Evolutionary conservation across 2,329 filamentous ascomycete species (phyloP), one percentile per base, ranked within the genome.

Genomic region (Diaporthe caulivora): DNA sequence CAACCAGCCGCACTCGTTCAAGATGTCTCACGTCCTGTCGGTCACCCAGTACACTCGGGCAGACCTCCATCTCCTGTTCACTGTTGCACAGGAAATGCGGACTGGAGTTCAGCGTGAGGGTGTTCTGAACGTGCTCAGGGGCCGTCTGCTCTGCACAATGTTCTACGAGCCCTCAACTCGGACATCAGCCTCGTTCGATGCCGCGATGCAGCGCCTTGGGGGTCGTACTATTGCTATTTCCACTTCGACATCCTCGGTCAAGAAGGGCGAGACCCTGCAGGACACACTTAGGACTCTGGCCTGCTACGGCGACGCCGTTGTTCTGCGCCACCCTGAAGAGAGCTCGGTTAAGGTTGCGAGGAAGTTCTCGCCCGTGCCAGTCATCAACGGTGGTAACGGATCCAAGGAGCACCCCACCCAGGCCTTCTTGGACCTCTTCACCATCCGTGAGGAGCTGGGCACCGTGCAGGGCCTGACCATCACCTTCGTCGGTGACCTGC

Each of bases 101-200:
- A 90, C 98, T 24, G 95, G 95, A 70, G 97, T 98, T 40, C 94
- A 98, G 85, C 93, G 95, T 65, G 93, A 97, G 79, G 97, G 97
- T 74, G 93, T 97, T 40, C 88, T 99, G 67, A 93, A 97, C 80
- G 89, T 97, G 72, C 91, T 99, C 75, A 94, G 93, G 79, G 95
- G 95, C 37, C 92, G 94, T 58, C 91, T 99, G 17, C 89, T 99
- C 49, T 95, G 93, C 85, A 97, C 94, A 2, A 91, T 99, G 86
- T 99, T 99, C 89, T 99, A 95, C 84, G 97, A 99, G 87, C 97
- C 97, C 2, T 98, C 96, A 0, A 99, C 97, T 3, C 91, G 97
- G 71, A 99, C 97, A 7, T 98, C 96, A 17, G 92, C 94, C 49
- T 99, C 97, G 4, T 99, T 99, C 79, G 97, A 99, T 81, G 94